Conservation (phyloP, 257 asterid species). For the Asclepias syriaca region DNA sequence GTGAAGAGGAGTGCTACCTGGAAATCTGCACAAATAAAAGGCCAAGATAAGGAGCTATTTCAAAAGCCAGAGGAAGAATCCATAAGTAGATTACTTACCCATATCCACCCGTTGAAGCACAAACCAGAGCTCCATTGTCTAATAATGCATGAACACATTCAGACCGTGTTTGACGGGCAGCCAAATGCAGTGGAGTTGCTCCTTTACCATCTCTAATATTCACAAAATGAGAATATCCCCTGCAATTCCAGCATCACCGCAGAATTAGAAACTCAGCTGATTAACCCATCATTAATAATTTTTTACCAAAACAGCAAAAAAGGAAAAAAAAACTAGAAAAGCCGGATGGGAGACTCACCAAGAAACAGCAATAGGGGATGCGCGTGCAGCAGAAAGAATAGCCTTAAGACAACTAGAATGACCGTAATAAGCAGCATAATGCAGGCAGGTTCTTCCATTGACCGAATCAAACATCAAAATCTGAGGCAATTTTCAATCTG, state of each 20-base stretch:
- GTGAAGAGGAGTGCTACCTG: constrained; percentile 95
- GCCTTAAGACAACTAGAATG: constrained; percentile 69
- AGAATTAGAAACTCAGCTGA: background rate
- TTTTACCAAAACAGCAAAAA: background rate
- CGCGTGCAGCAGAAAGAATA: constrained; percentile 76
- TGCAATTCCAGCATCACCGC: constrained; percentile 12
- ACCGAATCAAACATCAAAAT: constrained; percentile 83
- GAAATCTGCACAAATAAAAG: constrained; percentile 44
- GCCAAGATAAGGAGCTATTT: background rate
- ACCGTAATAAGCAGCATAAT: constrained; percentile 94
- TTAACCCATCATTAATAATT: background rate
- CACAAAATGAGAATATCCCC: constrained; percentile 93
- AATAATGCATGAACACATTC: constrained; percentile 67
- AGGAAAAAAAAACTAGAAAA: background rate
- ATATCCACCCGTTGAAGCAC: constrained; percentile 76
- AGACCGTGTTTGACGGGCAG: constrained; percentile 75
- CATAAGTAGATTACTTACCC: constrained; percentile 33
- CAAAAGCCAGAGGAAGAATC: background rate
- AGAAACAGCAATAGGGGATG: constrained; percentile 70
- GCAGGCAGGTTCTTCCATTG: constrained; percentile 91
- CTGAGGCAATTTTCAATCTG: constrained; percentile 34
- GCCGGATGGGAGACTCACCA: constrained; percentile 43
- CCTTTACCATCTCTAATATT: constrained; percentile 92
- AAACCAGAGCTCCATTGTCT: constrained; percentile 80
- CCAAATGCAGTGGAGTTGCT: constrained; percentile 93